Evolutionary conservation across 768 basidiomycete species (phyloP), one percentile per base, ranked within the genome.

Genomic region (Russula ochroleuca): DNA sequence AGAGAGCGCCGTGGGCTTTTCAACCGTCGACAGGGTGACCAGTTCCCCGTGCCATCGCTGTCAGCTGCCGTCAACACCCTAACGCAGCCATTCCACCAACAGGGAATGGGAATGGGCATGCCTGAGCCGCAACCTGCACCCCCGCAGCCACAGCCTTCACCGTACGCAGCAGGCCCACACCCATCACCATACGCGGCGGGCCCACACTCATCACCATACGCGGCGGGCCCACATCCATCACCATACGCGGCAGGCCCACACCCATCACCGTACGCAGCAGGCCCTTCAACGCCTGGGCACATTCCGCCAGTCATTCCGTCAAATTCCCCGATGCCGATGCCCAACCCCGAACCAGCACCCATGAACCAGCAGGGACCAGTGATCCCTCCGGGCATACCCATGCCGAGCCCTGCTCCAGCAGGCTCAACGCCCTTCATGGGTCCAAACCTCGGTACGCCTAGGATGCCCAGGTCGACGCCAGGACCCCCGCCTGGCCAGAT

Each of bases 341-440:
- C 67, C 6, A 41, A n/a, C 13, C 64, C 66, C 4, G 55, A 57
- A 0, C 40, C 19, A 14, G 14, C 7, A 33, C 6, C 57, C 2
- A 14, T 41, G 28, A 23, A 9, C 2, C 1, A 37, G 21, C 65
- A 38, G 9, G 64, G 33, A 7, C 55, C 64, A 5, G 64, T 64
- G 17, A 59, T 62, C 5, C 57, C 58, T 2, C 48, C 35, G 0
- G 58, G 55, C 11, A 55, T 64, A 58, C 41, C 41, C 6, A 65
- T 66, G 67, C 64, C 58, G 14, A 59, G 4, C 10, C 56, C 56
- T 3, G 56, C n/a, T 2, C 61, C 28, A 1, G 50, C 65, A 5
- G 65, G 61, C 37, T 56, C 62, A 25, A 66, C 65, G n/a, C 65
- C 65, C 25, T 63, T 58, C 31, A 3, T 66, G 4, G 56, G 56